A percentile compares a stretch with the other conserved stretches of the same genome.
Evolutionary conservation across 2,329 filamentous ascomycete genomes (phyloP).

Genomic region (Apiospora marii): DNA sequence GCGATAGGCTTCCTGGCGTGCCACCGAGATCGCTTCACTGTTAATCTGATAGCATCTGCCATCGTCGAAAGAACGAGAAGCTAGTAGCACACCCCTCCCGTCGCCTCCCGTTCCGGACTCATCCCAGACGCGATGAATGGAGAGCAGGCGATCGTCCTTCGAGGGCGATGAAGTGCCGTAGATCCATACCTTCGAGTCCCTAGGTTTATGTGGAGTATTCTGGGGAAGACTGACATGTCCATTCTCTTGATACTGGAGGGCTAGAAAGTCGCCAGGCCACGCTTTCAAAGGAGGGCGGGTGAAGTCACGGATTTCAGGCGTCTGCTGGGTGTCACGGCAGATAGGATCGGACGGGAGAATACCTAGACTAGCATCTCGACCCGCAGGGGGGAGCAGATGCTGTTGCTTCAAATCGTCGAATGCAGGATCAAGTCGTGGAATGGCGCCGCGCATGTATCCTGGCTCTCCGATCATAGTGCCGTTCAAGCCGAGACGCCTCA

Average conservation of each 20-base stretch:
- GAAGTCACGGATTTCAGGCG: background rate
- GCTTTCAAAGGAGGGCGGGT: background rate
- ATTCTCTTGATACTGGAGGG: constrained; percentile 21
- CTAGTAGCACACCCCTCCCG: constrained; percentile 11
- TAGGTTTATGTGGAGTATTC: constrained; percentile 20
- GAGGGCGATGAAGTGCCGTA: constrained; percentile 23
- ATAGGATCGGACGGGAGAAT: background rate
- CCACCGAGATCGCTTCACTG: constrained; percentile 12
- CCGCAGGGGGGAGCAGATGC: background rate
- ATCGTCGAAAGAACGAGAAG: constrained; percentile 3
- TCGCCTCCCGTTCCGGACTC: constrained; percentile 6
- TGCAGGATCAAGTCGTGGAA: too few species aligned
- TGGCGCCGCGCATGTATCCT: too few species aligned
- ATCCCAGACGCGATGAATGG: constrained; percentile 19
- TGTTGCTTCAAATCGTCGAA: too few species aligned
- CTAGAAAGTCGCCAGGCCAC: background rate
- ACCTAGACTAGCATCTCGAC: background rate
- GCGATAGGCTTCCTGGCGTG: constrained; percentile 1
- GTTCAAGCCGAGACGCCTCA: too few species aligned
- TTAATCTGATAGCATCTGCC: constrained; percentile 21
- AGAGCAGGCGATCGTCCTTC: constrained; percentile 19
- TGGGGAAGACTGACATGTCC: constrained; percentile 19
- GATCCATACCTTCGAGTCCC: background rate
- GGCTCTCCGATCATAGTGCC: too few species aligned
- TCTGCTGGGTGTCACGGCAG: background rate